Evolutionary conservation across 2,329 filamentous ascomycete genomes (phyloP).

Genomic region (Cladosporium sp.): DNA sequence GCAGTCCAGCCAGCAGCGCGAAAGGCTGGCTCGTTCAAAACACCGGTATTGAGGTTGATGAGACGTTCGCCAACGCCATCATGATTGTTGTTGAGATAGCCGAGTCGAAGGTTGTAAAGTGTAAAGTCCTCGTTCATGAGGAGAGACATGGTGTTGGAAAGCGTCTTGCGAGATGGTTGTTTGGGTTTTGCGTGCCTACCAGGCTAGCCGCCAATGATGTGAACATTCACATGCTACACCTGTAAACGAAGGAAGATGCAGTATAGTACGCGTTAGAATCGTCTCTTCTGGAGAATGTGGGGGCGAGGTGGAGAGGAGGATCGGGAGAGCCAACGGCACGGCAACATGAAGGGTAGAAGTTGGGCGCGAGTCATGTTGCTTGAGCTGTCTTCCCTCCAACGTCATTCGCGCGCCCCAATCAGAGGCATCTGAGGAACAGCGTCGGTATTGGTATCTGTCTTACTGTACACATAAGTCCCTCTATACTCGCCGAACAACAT

Average conservation of each 20-base stretch:
- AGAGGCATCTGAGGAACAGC: too few relatives aligned
- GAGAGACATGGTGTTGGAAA: slow-evolving; percentile 29
- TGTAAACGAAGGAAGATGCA: neutral
- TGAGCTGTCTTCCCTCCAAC: too few relatives aligned
- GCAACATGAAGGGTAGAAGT: neutral
- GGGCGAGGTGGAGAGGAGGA: neutral
- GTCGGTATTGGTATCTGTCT: too few relatives aligned
- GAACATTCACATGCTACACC: slow-evolving; percentile 4
- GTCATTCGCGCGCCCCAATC: neutral
- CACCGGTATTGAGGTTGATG: slow-evolving; percentile 72
- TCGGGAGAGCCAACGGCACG: neutral
- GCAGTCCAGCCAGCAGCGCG: slow-evolving; percentile 76
- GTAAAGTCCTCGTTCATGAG: slow-evolving; percentile 53
- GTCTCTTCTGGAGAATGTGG: slow-evolving; percentile 5
- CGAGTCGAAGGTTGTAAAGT: slow-evolving; percentile 74
- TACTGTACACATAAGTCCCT: too few relatives aligned
- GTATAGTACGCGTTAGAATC: neutral
- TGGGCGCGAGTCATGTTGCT: slow-evolving; percentile 10
- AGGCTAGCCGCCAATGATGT: slow-evolving; percentile 4
- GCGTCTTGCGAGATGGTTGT: slow-evolving; percentile 5
- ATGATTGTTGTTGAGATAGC: slow-evolving; percentile 73
- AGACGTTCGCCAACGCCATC: slow-evolving; percentile 81
- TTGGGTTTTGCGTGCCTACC: neutral
- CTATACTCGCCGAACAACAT: neutral
- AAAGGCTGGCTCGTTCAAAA: slow-evolving; percentile 75